Percentiles rank a stretch among this genome's conserved stretches.
phyloP scores from a whole-genome alignment of 2,329 filamentous ascomycete species.

The Nigrospora osmanthi region DNA sequence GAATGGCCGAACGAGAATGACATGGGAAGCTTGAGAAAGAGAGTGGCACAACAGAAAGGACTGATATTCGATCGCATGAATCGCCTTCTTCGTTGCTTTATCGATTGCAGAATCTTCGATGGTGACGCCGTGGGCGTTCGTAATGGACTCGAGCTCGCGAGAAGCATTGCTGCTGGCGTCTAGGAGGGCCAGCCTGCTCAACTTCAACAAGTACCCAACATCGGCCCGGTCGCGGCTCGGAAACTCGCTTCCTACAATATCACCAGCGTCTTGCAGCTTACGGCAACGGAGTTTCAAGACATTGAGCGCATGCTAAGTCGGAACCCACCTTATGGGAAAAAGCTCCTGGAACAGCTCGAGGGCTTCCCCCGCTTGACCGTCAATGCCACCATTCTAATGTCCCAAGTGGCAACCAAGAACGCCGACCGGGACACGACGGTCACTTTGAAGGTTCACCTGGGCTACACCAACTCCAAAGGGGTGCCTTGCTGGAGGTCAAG shows the following conservation, averaged over 20 bases:
- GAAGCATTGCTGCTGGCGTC: slow-evolving; percentile 64
- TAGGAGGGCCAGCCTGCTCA: slow-evolving; percentile 82
- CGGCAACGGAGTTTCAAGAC: slow-evolving; percentile 55
- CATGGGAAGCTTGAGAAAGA: slow-evolving; percentile 41
- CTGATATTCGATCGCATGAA: slow-evolving; percentile 62
- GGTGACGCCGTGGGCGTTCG: slow-evolving; percentile 59
- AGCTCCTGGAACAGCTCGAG: slow-evolving; percentile 55
- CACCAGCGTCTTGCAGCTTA: slow-evolving; percentile 62
- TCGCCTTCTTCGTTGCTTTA: slow-evolving; percentile 65
- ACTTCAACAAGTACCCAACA: slow-evolving; percentile 71
- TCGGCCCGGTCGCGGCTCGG: slow-evolving; percentile 68
- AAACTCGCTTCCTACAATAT: slow-evolving; percentile 69
- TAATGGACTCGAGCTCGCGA: slow-evolving; percentile 67
- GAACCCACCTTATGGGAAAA: slow-evolving; percentile 76
- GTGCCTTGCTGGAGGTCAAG: slow-evolving; percentile 56
- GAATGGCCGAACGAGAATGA: slow-evolving; percentile 55
- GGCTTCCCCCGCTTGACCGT: slow-evolving; percentile 58
- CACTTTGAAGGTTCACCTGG: slow-evolving; percentile 58
- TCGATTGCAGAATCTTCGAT: slow-evolving; percentile 59
- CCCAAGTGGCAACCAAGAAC: slow-evolving; percentile 20
- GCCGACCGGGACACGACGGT: slow-evolving; percentile 41
- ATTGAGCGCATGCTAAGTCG: slow-evolving; percentile 73
- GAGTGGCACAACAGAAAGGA: slow-evolving; percentile 52
- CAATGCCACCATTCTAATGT: slow-evolving; percentile 26
- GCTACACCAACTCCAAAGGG: slow-evolving; percentile 60